Conservation (phyloP, 331 rosid genomes). For the Saraca asoca region DNA sequence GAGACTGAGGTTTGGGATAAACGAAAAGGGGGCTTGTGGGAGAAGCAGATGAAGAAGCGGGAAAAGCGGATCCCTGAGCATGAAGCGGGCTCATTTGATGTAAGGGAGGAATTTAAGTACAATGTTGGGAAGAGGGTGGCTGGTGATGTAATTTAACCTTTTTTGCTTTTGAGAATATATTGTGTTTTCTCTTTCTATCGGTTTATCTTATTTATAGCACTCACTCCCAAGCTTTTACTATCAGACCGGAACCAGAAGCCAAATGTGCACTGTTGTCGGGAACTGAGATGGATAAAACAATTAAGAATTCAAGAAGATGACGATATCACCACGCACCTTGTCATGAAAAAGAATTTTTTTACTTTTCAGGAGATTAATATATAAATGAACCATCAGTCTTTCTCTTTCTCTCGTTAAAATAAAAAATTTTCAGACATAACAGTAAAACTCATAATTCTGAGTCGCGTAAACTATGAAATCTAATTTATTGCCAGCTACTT, state of each 20-base stretch:
- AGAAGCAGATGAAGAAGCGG: constrained; percentile 49
- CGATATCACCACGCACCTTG: constrained; percentile 46
- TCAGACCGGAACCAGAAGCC: constrained; percentile 46
- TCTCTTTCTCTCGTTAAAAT: too few relatives aligned
- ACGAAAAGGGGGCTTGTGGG: constrained; percentile 31
- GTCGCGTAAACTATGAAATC: too few relatives aligned
- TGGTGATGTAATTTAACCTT: neutral
- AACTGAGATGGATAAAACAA: constrained; percentile 40
- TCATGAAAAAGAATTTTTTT: too few relatives aligned
- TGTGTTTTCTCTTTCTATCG: neutral
- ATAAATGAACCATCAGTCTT: too few relatives aligned
- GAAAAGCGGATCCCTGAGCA: constrained; percentile 73
- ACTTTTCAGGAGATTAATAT: neutral
- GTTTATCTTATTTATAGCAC: constrained; percentile 37
- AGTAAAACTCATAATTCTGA: too few relatives aligned
- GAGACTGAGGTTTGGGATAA: constrained; percentile 4
- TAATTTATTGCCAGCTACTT: too few relatives aligned
- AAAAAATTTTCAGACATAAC: too few relatives aligned
- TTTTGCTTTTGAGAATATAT: constrained; percentile 28
- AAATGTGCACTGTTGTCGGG: constrained; percentile 50
- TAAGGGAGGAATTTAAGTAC: constrained; percentile 51
- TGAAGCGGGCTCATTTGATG: constrained; percentile 49
- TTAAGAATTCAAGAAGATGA: constrained; percentile 48
- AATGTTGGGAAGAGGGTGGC: constrained; percentile 9
- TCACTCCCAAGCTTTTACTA: constrained; percentile 62